Conservation (phyloP, 192 early-diverging fungal genomes). For the Rhizoclosmatium globosum region DNA sequence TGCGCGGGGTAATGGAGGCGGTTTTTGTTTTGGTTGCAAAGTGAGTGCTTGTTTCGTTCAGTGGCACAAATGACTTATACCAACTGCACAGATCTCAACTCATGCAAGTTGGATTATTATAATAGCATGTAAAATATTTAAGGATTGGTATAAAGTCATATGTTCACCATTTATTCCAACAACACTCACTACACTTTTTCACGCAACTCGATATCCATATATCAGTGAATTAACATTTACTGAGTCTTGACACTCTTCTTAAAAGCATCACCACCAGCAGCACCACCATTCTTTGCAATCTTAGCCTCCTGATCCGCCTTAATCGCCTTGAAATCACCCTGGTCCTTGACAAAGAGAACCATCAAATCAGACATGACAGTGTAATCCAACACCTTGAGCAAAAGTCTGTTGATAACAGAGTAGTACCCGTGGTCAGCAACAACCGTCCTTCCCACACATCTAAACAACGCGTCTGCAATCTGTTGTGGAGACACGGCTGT, state of each 20-base stretch:
- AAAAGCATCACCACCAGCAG: background rate
- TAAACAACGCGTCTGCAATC: conserved; percentile 64
- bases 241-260: background rate
- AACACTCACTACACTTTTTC: too few species aligned
- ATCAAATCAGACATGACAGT: conserved; percentile 66
- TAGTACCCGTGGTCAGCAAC: conserved; percentile 55
- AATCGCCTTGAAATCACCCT: conserved; percentile 60
- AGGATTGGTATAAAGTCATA: too few species aligned
- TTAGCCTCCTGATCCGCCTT: conserved; percentile 40
- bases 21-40: background rate
- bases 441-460: conserved; percentile 60
- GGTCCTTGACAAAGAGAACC: conserved; percentile 46
- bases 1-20: background rate
- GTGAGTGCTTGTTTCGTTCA: background rate
- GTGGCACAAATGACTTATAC: too few species aligned
- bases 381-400: conserved; percentile 64
- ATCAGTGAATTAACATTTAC: background rate
- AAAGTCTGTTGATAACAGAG: conserved; percentile 57
- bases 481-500: conserved; percentile 52
- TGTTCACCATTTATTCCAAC: too few species aligned
- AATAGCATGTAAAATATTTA: too few species aligned
- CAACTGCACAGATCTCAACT: too few species aligned
- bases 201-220: too few species aligned
- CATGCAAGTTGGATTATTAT: too few species aligned
- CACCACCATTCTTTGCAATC: background rate